Conservation (phyloP, 2,329 filamentous ascomycete genomes). For the Beauveria caledonica region DNA sequence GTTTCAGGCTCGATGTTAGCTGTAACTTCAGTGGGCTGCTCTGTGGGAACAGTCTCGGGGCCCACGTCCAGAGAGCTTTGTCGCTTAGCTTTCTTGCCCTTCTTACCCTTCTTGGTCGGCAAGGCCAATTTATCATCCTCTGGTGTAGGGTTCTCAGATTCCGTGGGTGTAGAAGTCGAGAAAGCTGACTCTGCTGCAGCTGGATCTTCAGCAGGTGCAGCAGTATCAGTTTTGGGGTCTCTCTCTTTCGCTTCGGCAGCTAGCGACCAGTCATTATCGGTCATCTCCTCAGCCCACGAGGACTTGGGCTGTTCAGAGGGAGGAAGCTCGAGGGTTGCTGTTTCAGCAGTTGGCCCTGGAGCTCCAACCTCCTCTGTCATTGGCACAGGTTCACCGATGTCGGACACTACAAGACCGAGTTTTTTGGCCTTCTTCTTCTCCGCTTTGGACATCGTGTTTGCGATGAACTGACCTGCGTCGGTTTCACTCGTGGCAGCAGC, state of each 20-base stretch:
- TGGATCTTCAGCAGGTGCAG: background rate
- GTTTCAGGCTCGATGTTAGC: background rate
- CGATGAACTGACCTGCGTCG: background rate
- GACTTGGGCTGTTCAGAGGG: background rate
- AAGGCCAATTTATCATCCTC: constrained; percentile 21
- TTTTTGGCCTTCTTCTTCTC: constrained; percentile 30
- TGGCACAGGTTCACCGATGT: constrained; percentile 5
- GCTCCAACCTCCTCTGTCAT: background rate
- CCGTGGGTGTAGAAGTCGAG: background rate
- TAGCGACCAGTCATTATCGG: background rate
- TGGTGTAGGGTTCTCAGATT: constrained; percentile 12
- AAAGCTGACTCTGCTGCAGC: background rate
- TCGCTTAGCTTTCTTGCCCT: constrained; percentile 25
- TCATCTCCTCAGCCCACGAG: constrained; percentile 16
- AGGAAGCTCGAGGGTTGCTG: background rate
- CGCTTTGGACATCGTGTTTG: constrained; percentile 23
- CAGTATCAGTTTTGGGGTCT: background rate
- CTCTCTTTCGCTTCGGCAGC: background rate
- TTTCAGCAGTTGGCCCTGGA: background rate
- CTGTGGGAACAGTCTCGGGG: background rate
- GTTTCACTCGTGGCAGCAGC: background rate
- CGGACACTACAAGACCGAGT: constrained; percentile 13
- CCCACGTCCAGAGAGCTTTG: background rate
- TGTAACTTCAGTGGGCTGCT: background rate
- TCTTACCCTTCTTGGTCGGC: constrained; percentile 37